Evolutionary conservation across 495 filamentous ascomycete genomes (phyloP), one percentile per base, ranked within the genome.

Genomic region (Polyplosphaeria fusca): DNA sequence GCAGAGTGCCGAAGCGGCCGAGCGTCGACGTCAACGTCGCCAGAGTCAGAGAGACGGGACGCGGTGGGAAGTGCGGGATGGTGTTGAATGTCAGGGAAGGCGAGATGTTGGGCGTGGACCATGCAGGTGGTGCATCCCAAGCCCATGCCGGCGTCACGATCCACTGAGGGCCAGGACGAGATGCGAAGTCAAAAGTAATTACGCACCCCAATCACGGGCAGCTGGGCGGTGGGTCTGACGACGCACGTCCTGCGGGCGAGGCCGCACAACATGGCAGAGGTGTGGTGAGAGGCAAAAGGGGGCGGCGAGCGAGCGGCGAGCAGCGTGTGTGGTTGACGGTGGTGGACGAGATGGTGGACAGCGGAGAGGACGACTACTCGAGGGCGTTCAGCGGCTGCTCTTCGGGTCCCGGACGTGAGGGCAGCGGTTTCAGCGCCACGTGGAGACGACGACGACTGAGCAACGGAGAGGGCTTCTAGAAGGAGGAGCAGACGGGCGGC

Each of bases 1-100:
- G 49, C 47, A 59, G 18, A 20, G 13, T 59, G 55, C 55, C 55
- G 55, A 59, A 28, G 19, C n/a, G 47, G n/a, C 40, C 55, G 27
- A 35, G 32, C 38, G 24, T 43, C n/a, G 26, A 58, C 39, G 55
- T 50, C 48, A 47, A 52, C 39, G 2, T 43, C 9, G 39, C 7
- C 7, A 35, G n/a, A n/a, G n/a, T n/a, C n/a, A n/a, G n/a, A n/a
- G 20, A 12, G 39, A 12, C 9, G 39, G 39, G 39, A 12, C 39
- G 20, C 9, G 39, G 11, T 12, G 9, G 39, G 11, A 11, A 20
- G 39, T 5, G 7, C 7, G 39, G 7, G 11, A 20, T 42, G 39
- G 26, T 26, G 43, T 7, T 24, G 43, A 14, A 26, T 9, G 43
- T 7, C 18, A 46, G 18, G 23, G 43, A 26, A 9, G 5, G 5